These are phyloP conservation scores for Mallotus japonicus DNA, from an alignment of 441 rosid species.

Conservation along the genomic window DNA sequence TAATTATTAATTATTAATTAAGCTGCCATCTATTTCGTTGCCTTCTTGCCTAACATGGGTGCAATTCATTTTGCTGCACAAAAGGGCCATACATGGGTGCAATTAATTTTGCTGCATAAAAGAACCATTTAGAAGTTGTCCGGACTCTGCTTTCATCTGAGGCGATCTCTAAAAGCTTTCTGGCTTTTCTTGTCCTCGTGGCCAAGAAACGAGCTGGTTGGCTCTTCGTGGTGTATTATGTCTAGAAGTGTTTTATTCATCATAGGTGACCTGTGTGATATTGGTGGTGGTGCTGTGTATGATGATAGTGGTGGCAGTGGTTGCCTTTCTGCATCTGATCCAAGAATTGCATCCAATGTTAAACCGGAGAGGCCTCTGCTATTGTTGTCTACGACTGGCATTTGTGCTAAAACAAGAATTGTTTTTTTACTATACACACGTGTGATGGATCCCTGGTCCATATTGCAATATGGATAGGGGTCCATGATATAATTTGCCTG, in stretches of 20 bases:
- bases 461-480: no score
- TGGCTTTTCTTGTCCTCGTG: constrained; percentile 60
- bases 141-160: constrained; percentile 57
- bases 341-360: constrained; percentile 47
- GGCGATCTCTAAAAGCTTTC: constrained; percentile 66
- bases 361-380: constrained; percentile 40
- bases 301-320: constrained; percentile 21
- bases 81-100: constrained; percentile 60
- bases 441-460: no score
- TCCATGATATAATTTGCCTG: no score
- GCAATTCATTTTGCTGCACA: no score
- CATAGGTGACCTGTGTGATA: no score
- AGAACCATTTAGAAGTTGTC: constrained; percentile 82
- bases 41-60: no score
- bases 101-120: constrained; percentile 86
- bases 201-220: constrained; percentile 26
- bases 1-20: no score
- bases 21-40: no score
- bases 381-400: constrained; percentile 36
- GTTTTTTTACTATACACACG: no score
- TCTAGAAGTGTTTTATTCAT: constrained; percentile 60
- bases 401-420: constrained; percentile 35
- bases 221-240: constrained; percentile 64
- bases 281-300: neutral
- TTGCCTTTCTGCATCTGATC: constrained; percentile 12